These are phyloP conservation scores for Saturnispora diversa DNA, from an alignment of 805 yeast species.

Conservation along the genomic window DNA sequence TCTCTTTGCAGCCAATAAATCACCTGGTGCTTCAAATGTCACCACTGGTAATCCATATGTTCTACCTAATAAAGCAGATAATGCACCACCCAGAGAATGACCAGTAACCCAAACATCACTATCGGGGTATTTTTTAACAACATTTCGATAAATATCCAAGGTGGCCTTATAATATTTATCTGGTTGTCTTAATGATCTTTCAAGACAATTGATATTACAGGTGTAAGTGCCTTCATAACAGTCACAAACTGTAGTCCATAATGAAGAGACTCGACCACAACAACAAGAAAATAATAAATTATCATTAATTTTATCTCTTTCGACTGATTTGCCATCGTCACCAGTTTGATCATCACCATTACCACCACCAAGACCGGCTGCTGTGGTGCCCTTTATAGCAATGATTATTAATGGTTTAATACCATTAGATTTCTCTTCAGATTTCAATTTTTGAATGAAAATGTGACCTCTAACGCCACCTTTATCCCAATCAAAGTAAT, in stretches of 20 bases:
- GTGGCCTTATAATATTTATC: conserved; percentile 81
- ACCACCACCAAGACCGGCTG: conserved; percentile 54
- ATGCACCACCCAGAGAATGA: conserved; percentile 89
- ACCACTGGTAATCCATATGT: conserved; percentile 88
- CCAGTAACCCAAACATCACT: conserved; percentile 87
- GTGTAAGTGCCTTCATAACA: conserved; percentile 79
- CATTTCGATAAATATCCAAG: conserved; percentile 68
- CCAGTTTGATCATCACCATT: conserved; percentile 39
- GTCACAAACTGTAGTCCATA: conserved; percentile 95
- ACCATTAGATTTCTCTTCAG: no score
- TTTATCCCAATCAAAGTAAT: conserved; percentile 81
- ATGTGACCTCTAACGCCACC: conserved; percentile 88
- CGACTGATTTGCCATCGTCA: conserved; percentile 54
- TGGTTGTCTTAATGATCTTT: conserved; percentile 58
- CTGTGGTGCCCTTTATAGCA: conserved; percentile 86
- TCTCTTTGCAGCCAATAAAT: conserved; percentile 70
- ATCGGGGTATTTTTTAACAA: conserved; percentile 55
- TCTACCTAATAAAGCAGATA: conserved; percentile 73
- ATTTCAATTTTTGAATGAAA: conserved; percentile 52
- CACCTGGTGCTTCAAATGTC: conserved; percentile 91
- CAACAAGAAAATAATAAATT: conserved; percentile 89
- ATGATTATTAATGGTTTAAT: conserved; percentile 47
- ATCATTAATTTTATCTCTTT: conserved; percentile 77
- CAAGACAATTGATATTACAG: conserved; percentile 83
- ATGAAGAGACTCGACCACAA: conserved; percentile 83